Conservation (phyloP, 495 filamentous ascomycete species). For the Aspergillus cristatus region DNA sequence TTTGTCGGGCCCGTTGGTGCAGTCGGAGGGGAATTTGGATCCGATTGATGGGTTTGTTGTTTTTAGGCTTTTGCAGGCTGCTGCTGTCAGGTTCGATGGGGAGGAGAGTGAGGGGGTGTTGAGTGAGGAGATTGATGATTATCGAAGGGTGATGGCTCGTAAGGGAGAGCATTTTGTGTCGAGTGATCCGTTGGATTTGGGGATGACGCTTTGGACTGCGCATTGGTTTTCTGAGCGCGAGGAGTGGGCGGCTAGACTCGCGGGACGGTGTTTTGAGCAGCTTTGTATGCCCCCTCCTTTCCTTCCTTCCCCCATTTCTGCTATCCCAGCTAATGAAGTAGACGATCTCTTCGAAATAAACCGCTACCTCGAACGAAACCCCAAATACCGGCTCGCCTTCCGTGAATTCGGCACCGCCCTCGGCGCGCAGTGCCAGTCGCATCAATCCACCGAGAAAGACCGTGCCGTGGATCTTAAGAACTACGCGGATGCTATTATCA, state of each 20-base stretch:
- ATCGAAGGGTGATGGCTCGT: conserved; percentile 43
- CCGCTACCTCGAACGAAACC: conserved; percentile 30
- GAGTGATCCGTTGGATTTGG: conserved; percentile 49
- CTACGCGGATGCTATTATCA: conserved; percentile 37
- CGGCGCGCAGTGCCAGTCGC: conserved; percentile 44
- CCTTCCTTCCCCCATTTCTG: conserved; percentile 1
- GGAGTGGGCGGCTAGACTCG: conserved; percentile 42
- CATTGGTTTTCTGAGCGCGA: conserved; percentile 47
- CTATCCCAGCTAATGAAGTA: conserved; percentile 6
- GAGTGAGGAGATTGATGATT: conserved; percentile 47
- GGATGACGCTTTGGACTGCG: conserved; percentile 57
- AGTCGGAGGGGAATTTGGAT: conserved; percentile 51
- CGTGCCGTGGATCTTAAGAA: conserved; percentile 28
- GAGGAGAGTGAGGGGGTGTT: conserved; percentile 25
- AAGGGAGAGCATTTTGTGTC: conserved; percentile 43
- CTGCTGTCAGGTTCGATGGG: conserved; percentile 12
- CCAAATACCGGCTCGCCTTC: conserved; percentile 45
- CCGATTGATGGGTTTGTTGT: conserved; percentile 53
- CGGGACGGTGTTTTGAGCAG: conserved; percentile 33
- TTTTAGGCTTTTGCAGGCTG: conserved; percentile 44
- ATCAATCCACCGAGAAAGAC: conserved; percentile 28
- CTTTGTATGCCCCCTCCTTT: conserved; percentile 23
- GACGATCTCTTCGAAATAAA: conserved; percentile 35
- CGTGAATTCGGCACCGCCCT: conserved; percentile 54
- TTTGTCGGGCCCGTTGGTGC: conserved; percentile 40